phyloP scores from a whole-genome alignment of 176 grass and related monocot species.

The Oryza officinalis region DNA sequence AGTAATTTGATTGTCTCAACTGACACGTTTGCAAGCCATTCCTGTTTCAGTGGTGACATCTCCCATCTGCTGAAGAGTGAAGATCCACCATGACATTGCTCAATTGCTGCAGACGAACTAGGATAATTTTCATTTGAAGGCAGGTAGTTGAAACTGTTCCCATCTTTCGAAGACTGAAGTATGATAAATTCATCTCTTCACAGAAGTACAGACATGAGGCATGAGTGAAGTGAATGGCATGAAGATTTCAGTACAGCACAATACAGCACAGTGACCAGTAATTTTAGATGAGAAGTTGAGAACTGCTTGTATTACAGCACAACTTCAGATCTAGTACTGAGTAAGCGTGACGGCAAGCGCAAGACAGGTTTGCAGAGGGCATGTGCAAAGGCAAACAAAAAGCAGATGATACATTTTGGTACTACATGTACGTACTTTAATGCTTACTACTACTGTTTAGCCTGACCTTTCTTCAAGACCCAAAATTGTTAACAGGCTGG shows the following conservation, averaged over 20 bases:
- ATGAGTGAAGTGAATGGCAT: not conserved
- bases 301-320: not conserved
- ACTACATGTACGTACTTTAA: constrained; percentile 14
- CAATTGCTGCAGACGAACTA: not conserved
- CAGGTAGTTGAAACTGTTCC: not conserved
- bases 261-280: not conserved
- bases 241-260: not conserved
- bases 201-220: not conserved
- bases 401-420: constrained; percentile 24
- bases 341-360: not conserved
- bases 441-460: constrained; percentile 1
- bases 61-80: not conserved
- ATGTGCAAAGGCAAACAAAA: constrained; percentile 37
- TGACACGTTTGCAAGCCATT: not conserved
- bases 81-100: not conserved
- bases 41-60: not conserved
- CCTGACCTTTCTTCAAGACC: constrained; percentile 18
- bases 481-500: not conserved
- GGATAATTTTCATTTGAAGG: not conserved
- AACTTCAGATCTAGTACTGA: not conserved
- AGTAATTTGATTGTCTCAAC: not conserved
- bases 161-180: not conserved
- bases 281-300: not conserved
- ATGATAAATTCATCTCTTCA: not conserved
- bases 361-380: not conserved